These are phyloP conservation scores for Ceratocystis papillata DNA, from an alignment of 2,329 filamentous ascomycete species.

Conservation along the genomic window DNA sequence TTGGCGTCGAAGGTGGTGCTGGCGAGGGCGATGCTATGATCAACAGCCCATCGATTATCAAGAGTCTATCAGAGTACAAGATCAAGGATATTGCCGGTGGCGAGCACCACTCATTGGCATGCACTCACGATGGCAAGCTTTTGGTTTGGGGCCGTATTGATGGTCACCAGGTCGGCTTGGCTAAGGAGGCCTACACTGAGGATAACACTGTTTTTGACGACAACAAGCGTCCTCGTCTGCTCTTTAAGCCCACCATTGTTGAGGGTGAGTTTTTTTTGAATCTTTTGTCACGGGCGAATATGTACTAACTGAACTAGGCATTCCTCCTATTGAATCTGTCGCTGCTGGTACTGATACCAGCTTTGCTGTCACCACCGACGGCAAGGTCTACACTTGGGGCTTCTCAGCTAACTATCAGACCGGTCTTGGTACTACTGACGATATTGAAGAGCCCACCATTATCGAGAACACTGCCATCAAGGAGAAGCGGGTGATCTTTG, in stretches of 20 bases:
- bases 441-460: slow-evolving; percentile 50
- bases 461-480: slow-evolving; percentile 68
- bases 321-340: slow-evolving; percentile 32
- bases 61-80: slow-evolving; percentile 56
- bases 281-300: too few species aligned
- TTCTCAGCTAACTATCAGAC: slow-evolving; percentile 73
- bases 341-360: slow-evolving; percentile 62
- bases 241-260: slow-evolving; percentile 36
- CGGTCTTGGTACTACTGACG: slow-evolving; percentile 59
- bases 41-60: slow-evolving; percentile 54
- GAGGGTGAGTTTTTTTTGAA: slow-evolving; percentile 25
- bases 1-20: slow-evolving; percentile 46
- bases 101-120: slow-evolving; percentile 61
- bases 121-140: slow-evolving; percentile 46
- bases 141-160: slow-evolving; percentile 52
- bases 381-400: slow-evolving; percentile 67
- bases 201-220: slow-evolving; percentile 53
- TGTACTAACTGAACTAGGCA: slow-evolving; percentile 11
- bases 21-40: slow-evolving; percentile 46
- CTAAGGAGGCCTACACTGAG: slow-evolving; percentile 39
- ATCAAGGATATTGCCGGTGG: slow-evolving; percentile 52
- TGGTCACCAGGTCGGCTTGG: slow-evolving; percentile 44
- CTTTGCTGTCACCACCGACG: slow-evolving; percentile 58
- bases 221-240: slow-evolving; percentile 52
- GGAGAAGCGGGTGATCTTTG: slow-evolving; percentile 61